Percentiles rank a stretch among this genome's conserved stretches.
phyloP scores from a whole-genome alignment of 1,284 basidiomycete species.

The Trichosporon asahii region DNA sequence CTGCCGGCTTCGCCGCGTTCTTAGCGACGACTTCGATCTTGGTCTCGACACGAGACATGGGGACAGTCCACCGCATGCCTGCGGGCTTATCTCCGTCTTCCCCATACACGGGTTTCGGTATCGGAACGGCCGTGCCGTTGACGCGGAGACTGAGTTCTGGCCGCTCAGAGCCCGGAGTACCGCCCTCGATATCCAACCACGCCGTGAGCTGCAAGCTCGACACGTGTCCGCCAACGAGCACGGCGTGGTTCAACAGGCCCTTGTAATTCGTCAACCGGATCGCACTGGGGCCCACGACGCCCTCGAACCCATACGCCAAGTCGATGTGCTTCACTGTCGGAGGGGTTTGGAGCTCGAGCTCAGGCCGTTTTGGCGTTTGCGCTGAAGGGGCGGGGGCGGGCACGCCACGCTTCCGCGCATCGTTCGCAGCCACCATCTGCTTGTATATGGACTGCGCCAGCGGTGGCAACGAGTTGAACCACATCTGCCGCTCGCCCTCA shows the following conservation, averaged over 20 bases:
- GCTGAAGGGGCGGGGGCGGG: constrained; percentile 11
- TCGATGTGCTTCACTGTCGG: constrained; percentile 23
- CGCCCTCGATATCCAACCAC: constrained; percentile 33
- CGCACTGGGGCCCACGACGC: constrained; percentile 20
- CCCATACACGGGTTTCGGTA: constrained; percentile 10
- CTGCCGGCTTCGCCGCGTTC: constrained; percentile 30
- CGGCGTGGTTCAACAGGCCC: constrained; percentile 44
- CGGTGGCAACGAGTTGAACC: constrained; percentile 38
- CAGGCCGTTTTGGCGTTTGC: background rate
- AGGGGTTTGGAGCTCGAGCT: background rate
- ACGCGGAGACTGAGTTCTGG: constrained; percentile 37
- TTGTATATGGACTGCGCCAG: constrained; percentile 37
- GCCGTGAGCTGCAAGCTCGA: constrained; percentile 24
- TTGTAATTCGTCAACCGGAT: constrained; percentile 43
- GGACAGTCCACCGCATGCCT: constrained; percentile 41
- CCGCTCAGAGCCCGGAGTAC: constrained; percentile 2
- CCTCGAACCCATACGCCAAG: constrained; percentile 14
- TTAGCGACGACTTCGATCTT: constrained; percentile 43
- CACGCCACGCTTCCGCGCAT: constrained; percentile 34
- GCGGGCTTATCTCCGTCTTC: constrained; percentile 25
- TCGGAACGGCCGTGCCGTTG: constrained; percentile 31
- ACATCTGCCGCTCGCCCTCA: constrained; percentile 41
- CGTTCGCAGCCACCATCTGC: constrained; percentile 34
- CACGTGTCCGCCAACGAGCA: constrained; percentile 30
- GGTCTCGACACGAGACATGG: constrained; percentile 30